phyloP scores from a whole-genome alignment of 805 yeast genomes.

The Ogataea ganodermae region DNA sequence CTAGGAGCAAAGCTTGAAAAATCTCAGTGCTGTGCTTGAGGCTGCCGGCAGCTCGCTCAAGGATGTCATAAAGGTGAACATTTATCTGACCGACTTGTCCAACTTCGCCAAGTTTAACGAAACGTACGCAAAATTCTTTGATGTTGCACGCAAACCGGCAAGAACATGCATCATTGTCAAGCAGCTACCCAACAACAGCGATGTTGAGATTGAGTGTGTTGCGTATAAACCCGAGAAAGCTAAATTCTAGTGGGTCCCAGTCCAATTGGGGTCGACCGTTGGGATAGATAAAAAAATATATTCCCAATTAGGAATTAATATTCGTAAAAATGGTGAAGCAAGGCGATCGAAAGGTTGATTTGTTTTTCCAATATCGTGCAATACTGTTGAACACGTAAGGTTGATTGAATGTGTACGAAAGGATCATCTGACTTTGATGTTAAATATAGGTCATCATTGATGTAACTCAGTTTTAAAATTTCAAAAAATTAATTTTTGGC shows the following conservation, averaged over 20 bases:
- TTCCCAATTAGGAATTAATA: neutral
- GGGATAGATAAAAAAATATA: neutral
- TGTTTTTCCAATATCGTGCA: too few species aligned
- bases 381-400: too few species aligned
- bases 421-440: too few species aligned
- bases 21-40: slow-evolving; percentile 5
- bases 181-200: slow-evolving; percentile 1
- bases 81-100: slow-evolving; percentile 1
- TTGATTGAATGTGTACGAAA: too few species aligned
- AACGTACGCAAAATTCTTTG: neutral
- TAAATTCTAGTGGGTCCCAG: neutral
- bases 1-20: slow-evolving; percentile 5
- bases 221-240: slow-evolving; percentile 5
- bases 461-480: too few species aligned
- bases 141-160: neutral
- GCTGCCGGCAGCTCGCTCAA: slow-evolving; percentile 5
- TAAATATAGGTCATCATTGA: too few species aligned
- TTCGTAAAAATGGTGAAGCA: too few species aligned
- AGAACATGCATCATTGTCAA: slow-evolving; percentile 5
- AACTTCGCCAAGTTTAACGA: slow-evolving; percentile 4
- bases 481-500: too few species aligned
- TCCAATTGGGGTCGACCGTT: too few species aligned
- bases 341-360: too few species aligned
- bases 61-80: slow-evolving; percentile 5
- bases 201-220: slow-evolving; percentile 6